Base-by-base conservation (phyloP, 164 flowering plant species). In the Liriodendron chinense region DNA sequence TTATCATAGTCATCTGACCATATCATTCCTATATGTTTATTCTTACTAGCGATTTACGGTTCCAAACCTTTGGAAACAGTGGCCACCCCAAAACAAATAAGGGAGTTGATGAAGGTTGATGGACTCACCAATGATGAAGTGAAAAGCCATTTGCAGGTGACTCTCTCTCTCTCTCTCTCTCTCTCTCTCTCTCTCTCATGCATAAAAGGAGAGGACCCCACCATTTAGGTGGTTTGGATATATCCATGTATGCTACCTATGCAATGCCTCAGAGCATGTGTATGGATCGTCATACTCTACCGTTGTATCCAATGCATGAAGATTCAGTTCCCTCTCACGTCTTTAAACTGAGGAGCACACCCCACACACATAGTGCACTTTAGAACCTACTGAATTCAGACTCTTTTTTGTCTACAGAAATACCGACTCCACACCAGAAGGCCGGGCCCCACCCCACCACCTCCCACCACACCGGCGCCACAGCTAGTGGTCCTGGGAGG, bases 121-220 rank as follows among this genome's bases (percentile, higher is more conserved):
- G 99, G 99, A 61, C 85, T 96, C 84, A 96, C 99, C 78, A 96
- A 94, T 85, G 99, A 96, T 85, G 99, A 96, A 88, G 99, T 96
- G 75, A 96, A 96, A 88, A 96, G 99, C 89, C 99, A 96, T 84
- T 81, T 96, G 69, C 99, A 96, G 98, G 99, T 92, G 62, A 14
- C 61, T 74, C 62, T 75, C 76, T 81, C 75, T 77, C 75, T 82
- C 72, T 71, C 68, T 81, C 74, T 77, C 63, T 79, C 78, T 75
- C 68, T 66, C 68, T 79, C 24, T 72, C 68, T 72, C 24, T 74
- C 77, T n/a, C 63, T 53, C 43, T n/a, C 34, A 53, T 53, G 13
- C 59, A 53, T 16, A 53, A 16, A 16, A n/a, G n/a, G n/a, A n/a
- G n/a, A n/a, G 43, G 43, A 7, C 43, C 43, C 43, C 43, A 34